phyloP scores from a whole-genome alignment of 345 rosid genomes.

The Atalantia buxifolia region DNA sequence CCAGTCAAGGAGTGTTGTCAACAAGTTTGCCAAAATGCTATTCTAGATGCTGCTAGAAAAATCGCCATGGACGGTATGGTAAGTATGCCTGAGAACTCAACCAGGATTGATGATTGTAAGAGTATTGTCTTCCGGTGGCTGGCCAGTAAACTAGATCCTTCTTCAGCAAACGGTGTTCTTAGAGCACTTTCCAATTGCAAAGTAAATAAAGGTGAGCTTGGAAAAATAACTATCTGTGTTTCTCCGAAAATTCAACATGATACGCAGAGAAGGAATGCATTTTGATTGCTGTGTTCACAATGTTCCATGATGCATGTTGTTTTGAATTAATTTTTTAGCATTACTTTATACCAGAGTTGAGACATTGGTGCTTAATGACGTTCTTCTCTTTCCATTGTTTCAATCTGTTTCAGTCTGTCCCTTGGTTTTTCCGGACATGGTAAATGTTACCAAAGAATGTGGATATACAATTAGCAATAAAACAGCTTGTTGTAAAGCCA shows the following conservation, averaged over 20 bases:
- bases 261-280: not conserved
- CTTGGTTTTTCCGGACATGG: conserved; percentile 39
- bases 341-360: not conserved
- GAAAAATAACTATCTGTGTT: not conserved
- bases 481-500: conserved; percentile 42
- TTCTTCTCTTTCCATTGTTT: conserved; percentile 1
- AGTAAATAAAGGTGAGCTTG: conserved; percentile 42
- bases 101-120: conserved; percentile 39
- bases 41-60: conserved; percentile 43
- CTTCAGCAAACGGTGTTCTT: conserved; percentile 39
- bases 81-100: conserved; percentile 28
- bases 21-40: conserved; percentile 51
- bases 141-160: conserved; percentile 46
- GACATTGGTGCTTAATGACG: not conserved
- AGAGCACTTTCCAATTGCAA: conserved; percentile 57
- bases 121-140: conserved; percentile 50
- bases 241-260: not conserved
- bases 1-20: conserved; percentile 55
- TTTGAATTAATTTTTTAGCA: not conserved
- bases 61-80: conserved; percentile 33
- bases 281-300: not conserved
- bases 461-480: conserved; percentile 27
- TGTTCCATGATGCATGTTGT: not conserved
- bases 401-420: conserved; percentile 43
- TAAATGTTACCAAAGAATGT: conserved; percentile 33